A percentile compares a stretch with the other conserved stretches of the same genome.
Evolutionary conservation across 2,329 filamentous ascomycete genomes (phyloP).

Genomic region (Aureobasidium sp.): DNA sequence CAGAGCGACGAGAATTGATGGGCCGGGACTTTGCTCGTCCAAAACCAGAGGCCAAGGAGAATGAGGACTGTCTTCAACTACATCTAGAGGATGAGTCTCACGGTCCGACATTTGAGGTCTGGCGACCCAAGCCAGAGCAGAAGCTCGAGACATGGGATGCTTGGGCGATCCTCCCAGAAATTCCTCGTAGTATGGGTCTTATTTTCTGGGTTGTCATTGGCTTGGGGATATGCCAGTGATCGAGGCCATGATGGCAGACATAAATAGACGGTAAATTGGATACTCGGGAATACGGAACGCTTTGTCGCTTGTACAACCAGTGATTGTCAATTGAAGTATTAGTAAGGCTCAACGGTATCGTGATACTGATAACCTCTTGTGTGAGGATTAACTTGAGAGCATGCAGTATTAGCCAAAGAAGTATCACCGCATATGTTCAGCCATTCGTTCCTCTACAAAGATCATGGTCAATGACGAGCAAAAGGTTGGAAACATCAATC

Average conservation of each 20-base stretch:
- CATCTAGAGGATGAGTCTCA: background rate
- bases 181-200: background rate
- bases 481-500: background rate
- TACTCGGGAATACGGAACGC: background rate
- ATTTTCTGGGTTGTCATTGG: background rate
- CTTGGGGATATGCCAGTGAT: background rate
- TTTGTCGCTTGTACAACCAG: background rate
- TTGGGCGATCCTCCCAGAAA: conserved; percentile 8
- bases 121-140: conserved; percentile 6
- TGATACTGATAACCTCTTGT: background rate
- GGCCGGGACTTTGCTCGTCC: conserved; percentile 50
- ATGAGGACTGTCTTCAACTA: background rate
- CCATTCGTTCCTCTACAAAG: background rate
- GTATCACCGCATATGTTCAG: too few species aligned
- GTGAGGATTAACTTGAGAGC: too few species aligned
- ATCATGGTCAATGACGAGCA: background rate
- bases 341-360: background rate
- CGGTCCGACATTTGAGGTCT: background rate
- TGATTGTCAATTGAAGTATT: too few species aligned
- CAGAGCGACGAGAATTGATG: conserved; percentile 52
- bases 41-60: background rate
- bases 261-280: background rate
- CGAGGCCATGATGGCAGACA: background rate
- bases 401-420: too few species aligned
- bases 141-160: conserved; percentile 10